Evolutionary conservation across 2,329 filamentous ascomycete genomes (phyloP), one percentile per base, ranked within the genome.

Genomic region (Xylariaceae sp.): DNA sequence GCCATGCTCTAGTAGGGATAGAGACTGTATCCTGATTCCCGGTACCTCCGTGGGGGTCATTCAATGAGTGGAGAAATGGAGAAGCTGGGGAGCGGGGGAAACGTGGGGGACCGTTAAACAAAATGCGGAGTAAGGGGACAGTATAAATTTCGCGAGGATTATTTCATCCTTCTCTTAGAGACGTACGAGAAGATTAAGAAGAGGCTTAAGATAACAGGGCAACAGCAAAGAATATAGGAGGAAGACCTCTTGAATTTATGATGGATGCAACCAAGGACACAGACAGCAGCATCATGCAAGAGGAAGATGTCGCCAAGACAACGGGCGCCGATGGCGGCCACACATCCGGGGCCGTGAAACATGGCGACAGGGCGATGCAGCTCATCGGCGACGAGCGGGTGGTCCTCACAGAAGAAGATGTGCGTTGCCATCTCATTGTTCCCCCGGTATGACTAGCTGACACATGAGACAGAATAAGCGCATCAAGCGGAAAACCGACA

Each of bases 401-500:
- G 2, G 51, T 53, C 9, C 54, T 64, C 31, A 64, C 62, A 8
- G 62, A 64, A 33, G 62, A 63, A 56, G 61, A 64, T 40, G 61
- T 63, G n/a, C 3, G 58, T 49, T 21, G 12, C 4, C 11, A 4
- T 21, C 14, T 46, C 26, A 1, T 5, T 6, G 6, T 40, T 11
- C 31, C 16, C 19, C 12, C 16, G n/a, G n/a, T n/a, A n/a, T n/a
- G n/a, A n/a, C n/a, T n/a, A n/a, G n/a, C n/a, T n/a, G n/a, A n/a
- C n/a, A n/a, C n/a, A n/a, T n/a, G n/a, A 45, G 12, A 39, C 31
- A 65, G 62, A 58, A 65, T 29, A 57, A 53, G 40, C 58, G 63
- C 37, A 65, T 65, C 56, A 53, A 16, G 39, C 55, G 58, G 11
- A 50, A 58, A 45, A 78, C 78, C 58, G 77, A 79, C 65, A 53